Evolutionary conservation across 2,329 filamentous ascomycete genomes (phyloP), one percentile per base, ranked within the genome.

Genomic region (Penicillium vulpinum): DNA sequence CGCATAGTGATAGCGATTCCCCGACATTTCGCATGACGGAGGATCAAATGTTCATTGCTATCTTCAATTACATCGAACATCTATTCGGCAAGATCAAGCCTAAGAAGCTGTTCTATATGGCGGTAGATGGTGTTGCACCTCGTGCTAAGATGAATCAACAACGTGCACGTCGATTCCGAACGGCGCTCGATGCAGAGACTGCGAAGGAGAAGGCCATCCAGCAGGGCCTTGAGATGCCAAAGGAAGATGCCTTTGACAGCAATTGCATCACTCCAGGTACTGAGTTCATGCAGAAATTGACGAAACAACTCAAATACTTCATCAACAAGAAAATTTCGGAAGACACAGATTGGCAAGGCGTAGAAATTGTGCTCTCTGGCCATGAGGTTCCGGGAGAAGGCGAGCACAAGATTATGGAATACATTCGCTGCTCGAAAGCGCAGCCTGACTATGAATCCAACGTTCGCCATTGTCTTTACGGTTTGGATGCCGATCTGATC

Each of bases 321-420:
- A 89, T 99, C 80, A 96, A 91, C 81, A 99, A 99, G 79, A 99
- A 99, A 78, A 88, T 99, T 11, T 94, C 92, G 2, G 93, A 99
- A 75, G 94, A 99, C 74, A 86, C 88, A 46, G 94, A 99, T 69
- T 99, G 94, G 94, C 94, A 99, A 78, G 90, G 90, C 58, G 94
- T 95, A 63, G 92, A 97, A 72, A 88, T 99, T 67, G 92, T 99
- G 51, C 83, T 99, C 57, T 99, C 94, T 6, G 94, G 95, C 53
- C 95, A 99, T 72, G 95, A 99, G 76, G 93, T 97, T 26, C 94
- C 94, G 7, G 94, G 94, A 67, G 95, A 99, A 78, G 94, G 94
- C 68, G 94, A 99, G 77, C 94, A 99, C 81, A 99, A 99, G 80
- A 96, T 99, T 77, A 99, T 99, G 94, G 95, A 99, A 77, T 99